Conservation (phyloP, 148 eudicot genomes). For the Heliamphora exappendiculata region DNA sequence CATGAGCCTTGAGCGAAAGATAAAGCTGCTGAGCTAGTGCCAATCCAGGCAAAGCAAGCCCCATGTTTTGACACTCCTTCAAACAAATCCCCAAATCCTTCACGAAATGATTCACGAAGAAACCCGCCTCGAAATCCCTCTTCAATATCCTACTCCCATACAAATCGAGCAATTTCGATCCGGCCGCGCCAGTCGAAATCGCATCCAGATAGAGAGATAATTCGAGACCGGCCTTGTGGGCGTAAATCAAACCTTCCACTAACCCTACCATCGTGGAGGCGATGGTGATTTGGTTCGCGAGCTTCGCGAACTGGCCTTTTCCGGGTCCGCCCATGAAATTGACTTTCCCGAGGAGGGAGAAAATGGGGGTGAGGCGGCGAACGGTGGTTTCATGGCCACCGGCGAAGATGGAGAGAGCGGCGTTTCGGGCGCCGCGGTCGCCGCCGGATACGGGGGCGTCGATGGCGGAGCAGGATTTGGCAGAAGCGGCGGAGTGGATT, state of each 20-base stretch:
- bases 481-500: conserved; percentile 37
- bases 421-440: conserved; percentile 65
- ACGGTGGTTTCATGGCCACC: conserved; percentile 58
- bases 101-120: conserved; percentile 81
- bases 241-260: conserved; percentile 71
- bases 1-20: conserved; percentile 83
- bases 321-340: conserved; percentile 94
- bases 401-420: conserved; percentile 64
- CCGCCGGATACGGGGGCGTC: conserved; percentile 99
- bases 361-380: conserved; percentile 31
- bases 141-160: conserved; percentile 67
- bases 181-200: conserved; percentile 79
- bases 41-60: conserved; percentile 76
- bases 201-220: conserved; percentile 42
- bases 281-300: conserved; percentile 75
- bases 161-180: conserved; percentile 74
- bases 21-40: conserved; percentile 88
- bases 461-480: conserved; percentile 36
- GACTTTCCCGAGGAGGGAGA: conserved; percentile 48
- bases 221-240: conserved; percentile 58
- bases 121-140: conserved; percentile 77
- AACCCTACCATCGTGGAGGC: conserved; percentile 76
- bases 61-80: conserved; percentile 87
- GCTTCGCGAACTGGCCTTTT: conserved; percentile 69
- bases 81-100: conserved; percentile 96